These are phyloP conservation scores for Euphorbia celastroides DNA, from an alignment of 441 rosid genomes.

Conservation along the genomic window DNA sequence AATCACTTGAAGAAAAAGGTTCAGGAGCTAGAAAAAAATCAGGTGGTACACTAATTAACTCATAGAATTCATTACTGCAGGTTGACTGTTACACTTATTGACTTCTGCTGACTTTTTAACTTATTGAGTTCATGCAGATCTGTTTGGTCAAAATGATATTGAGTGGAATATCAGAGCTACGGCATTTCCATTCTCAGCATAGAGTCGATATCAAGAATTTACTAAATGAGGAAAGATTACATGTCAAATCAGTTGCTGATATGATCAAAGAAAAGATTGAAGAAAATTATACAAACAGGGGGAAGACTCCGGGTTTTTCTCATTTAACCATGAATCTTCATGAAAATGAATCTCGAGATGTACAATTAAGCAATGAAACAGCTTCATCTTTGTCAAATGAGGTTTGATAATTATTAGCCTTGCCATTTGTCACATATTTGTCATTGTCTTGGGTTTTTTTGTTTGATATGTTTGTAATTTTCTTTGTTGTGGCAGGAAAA, in stretches of 20 bases:
- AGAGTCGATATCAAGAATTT: constrained; percentile 46
- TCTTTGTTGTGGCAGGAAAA: constrained; percentile 33
- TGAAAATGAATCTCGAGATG: constrained; percentile 58
- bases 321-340: constrained; percentile 33
- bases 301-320: constrained; percentile 28
- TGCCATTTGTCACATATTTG: background rate
- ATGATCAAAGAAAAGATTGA: constrained; percentile 45
- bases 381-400: constrained; percentile 28
- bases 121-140: constrained; percentile 45
- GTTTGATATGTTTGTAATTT: background rate
- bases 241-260: constrained; percentile 37
- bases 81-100: constrained; percentile 20
- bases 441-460: background rate
- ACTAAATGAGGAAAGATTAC: constrained; percentile 58
- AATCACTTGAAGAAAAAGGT: constrained; percentile 84
- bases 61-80: background rate
- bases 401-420: constrained; percentile 26
- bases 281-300: constrained; percentile 28
- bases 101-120: constrained; percentile 21
- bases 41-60: constrained; percentile 38
- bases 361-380: constrained; percentile 42
- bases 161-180: constrained; percentile 46
- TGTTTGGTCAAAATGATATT: constrained; percentile 45
- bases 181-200: constrained; percentile 51
- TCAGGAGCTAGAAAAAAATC: constrained; percentile 67